These are phyloP conservation scores for Sporobolomyces roseus DNA, from an alignment of 768 basidiomycete genomes.

Conservation along the genomic window DNA sequence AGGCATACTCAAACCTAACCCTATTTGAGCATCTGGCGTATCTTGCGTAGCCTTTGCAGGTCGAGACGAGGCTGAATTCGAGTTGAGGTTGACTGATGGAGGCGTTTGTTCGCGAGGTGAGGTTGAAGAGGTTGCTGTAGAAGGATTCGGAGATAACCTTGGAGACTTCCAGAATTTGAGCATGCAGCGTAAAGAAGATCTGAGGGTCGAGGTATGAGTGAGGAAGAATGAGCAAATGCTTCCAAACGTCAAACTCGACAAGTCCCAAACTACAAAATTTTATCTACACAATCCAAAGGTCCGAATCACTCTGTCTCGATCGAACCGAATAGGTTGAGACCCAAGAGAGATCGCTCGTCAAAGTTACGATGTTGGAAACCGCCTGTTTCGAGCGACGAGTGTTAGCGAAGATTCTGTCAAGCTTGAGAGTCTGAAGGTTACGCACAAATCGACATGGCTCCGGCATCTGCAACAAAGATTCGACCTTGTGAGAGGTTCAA, in stretches of 20 bases:
- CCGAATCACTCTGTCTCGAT: not conserved
- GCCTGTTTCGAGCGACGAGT: not conserved
- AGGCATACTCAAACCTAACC: too few relatives aligned
- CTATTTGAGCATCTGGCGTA: too few relatives aligned
- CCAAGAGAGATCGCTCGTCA: constrained; percentile 23
- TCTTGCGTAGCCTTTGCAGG: too few relatives aligned
- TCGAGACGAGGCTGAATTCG: too few relatives aligned
- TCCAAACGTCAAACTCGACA: too few relatives aligned
- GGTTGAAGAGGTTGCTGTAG: not conserved
- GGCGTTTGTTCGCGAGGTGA: too few relatives aligned
- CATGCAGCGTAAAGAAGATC: constrained; percentile 2
- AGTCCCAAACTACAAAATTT: not conserved
- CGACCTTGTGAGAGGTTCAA: constrained; percentile 57
- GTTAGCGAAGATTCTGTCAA: too few relatives aligned
- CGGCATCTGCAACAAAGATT: constrained; percentile 37
- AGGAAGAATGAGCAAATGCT: too few relatives aligned
- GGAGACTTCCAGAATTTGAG: constrained; percentile 31
- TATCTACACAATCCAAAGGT: not conserved
- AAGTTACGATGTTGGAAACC: constrained; percentile 36
- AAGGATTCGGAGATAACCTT: not conserved
- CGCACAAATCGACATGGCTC: constrained; percentile 26
- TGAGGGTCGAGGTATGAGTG: too few relatives aligned
- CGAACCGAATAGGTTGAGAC: constrained; percentile 25
- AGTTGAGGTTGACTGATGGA: too few relatives aligned
- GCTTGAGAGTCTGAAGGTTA: too few relatives aligned